Evolutionary conservation across 805 yeast genomes (phyloP), one percentile per base, ranked within the genome.

Genomic region (Clavispora asparagi): DNA sequence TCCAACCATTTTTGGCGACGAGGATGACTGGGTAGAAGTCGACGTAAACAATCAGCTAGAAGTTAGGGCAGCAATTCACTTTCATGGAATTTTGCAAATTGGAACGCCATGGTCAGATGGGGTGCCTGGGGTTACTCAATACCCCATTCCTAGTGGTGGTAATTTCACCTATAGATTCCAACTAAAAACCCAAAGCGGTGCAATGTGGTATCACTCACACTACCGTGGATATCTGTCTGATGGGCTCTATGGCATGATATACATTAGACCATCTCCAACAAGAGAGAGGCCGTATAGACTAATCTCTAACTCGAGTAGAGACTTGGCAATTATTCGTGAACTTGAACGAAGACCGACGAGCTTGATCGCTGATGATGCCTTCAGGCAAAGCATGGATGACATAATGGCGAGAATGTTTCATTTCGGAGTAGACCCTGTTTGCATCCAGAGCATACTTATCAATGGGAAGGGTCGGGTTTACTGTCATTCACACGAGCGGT

Each of bases 201-300:
- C 81, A 0, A 73, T 62, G 43, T 79, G 83, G 83, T 79, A 78
- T 57, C 84, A 79, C 50, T 69, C 81, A 5, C 83, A 79, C 44
- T 65, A 62, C 45, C 57, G 68, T 9, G 72, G 74, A 2, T 79
- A 78, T 50, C 65, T 71, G 45, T 63, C 73, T 30, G 78, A 75
- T 48, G 82, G 82, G 1, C 54, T 79, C 4, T 62, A 67, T 16
- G 83, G 82, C 7, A 74, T 74, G 1, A 54, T 78, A 25, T 64
- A 76, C 27, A 59, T 73, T 6, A 76, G 72, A 42, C 72, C 76
- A 1, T 49, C 54, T 14, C 56, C 52, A 0, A 52, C 52, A 7
- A 50, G 61, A 17, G 48, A 42, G n/a, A 54, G 69, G 33, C 70
- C 71, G 4, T 73, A 71, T 44, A 49, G 56, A n/a, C 61, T 59